Evolutionary conservation across 1,139 yeast species (phyloP), one percentile per base, ranked within the genome.

Genomic region (Geotrichum citri-aurantii): DNA sequence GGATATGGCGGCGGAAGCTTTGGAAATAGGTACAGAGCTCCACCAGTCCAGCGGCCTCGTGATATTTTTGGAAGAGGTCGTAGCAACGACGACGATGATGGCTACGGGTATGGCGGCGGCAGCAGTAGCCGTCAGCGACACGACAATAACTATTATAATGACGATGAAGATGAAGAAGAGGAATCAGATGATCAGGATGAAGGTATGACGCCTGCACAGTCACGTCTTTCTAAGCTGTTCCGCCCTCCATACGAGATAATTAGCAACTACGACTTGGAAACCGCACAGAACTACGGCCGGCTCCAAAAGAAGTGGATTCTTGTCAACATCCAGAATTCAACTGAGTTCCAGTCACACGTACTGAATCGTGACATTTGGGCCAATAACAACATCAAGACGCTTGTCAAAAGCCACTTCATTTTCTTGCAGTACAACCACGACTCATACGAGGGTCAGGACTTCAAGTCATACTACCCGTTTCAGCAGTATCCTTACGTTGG

Each of bases 351-450:
- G 64, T 92, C 97, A 68, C 99, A 93, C 70, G 85, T 88, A 37
- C 75, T 95, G 58, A 95, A 95, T 73, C 80, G 99, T 61, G 99
- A 95, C 72, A 83, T 95, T 64, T 95, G 98, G 98, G 83, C 95
- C 24, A 80, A 86, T 59, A 66, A 74, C n/a, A 77, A 78, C 1
- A 79, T 95, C 19, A 91, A 89, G 70, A 80, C 78, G 26, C 67
- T 83, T 2, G 85, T 93, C 2, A 77, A 77, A 54, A 84, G 82
- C 44, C 79, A 86, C 69, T 95, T 95, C 67, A 73, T 93, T 4
- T 90, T 92, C 68, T 71, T 92, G 52, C 77, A 74, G 44, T 92
- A 87, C 71, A 92, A 87, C 64, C 78, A 78, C 55, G 95, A 88
- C 65, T 85, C 95, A 1, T 81, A 82, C 11, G 85, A 82, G 62